Percentiles rank a stretch among this genome's conserved stretches.
Evolutionary conservation across 768 basidiomycete species (phyloP).

Genomic region (Pisolithus tinctorius): DNA sequence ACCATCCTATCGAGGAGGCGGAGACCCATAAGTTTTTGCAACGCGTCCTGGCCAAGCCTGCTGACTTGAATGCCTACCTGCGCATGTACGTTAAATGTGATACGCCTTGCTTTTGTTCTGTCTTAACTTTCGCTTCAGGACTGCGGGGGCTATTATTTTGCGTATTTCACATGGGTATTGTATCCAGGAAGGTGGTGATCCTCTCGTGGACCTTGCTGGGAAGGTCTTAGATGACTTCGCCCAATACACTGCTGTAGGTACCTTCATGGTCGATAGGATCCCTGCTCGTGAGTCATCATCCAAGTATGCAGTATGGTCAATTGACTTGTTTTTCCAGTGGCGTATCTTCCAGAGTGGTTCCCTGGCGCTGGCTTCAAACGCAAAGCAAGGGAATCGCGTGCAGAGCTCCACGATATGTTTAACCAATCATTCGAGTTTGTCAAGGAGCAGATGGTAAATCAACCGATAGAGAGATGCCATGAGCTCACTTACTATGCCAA

Average conservation of each 20-base stretch:
- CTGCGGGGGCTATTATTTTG: conserved; percentile 20
- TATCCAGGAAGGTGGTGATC: conserved; percentile 26
- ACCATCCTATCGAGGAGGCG: conserved; percentile 40
- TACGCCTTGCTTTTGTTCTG: neutral
- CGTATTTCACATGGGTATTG: conserved; percentile 32
- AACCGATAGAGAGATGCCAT: neutral
- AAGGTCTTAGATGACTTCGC: neutral
- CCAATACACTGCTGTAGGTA: neutral
- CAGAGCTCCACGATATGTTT: conserved; percentile 13
- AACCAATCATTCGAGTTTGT: conserved; percentile 5
- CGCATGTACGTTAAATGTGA: conserved; percentile 30
- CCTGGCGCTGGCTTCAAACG: conserved; percentile 41
- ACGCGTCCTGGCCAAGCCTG: conserved; percentile 42
- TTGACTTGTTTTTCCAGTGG: conserved; percentile 19
- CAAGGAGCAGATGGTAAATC: neutral
- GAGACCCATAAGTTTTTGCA: conserved; percentile 45
- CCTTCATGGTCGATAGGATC: neutral
- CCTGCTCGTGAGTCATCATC: neutral
- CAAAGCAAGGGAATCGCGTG: conserved; percentile 33
- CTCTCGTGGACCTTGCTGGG: conserved; percentile 22
- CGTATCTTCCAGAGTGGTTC: conserved; percentile 40
- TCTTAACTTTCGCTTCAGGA: neutral
- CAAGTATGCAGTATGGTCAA: neutral
- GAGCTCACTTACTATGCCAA: neutral
- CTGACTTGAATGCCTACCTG: conserved; percentile 39